Evolutionary conservation across 305 asterid species (phyloP), one percentile per base, ranked within the genome.

Genomic region (Striga hermonthica): DNA sequence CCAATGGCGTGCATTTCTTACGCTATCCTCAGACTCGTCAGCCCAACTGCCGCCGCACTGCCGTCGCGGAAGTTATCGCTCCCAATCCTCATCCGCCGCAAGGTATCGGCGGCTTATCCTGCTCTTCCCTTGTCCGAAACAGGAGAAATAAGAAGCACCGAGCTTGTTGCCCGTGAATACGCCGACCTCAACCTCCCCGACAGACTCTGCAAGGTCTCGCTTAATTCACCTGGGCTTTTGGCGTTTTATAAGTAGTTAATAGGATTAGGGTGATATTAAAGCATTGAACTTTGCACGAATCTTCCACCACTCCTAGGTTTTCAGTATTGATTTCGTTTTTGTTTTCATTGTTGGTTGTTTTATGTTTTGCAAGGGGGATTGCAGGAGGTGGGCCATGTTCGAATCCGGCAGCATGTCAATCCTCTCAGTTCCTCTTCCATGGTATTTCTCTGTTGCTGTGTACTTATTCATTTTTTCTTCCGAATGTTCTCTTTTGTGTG

Each of bases 331-430:
- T 12, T 28, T n/a, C 50, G 4, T 13, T 45, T 45, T 9, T 2
- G 4, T 49, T 49, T 4, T 13, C 31, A 22, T 52, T 22, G n/a
- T 53, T 22, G 9, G 15, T 22, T 16, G 37, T 53, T 22, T 16
- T 7, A 14, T 3, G 13, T 16, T 53, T 65, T 39, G 57, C 11
- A 48, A 2, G 43, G 15, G 41, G 44, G 64, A 64, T 81, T 72
- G 67, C 78, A 91, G 98, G 96, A 89, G 74, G 78, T 91, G 61
- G 95, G 98, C 15, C 95, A 85, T 79, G 79, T 89, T 53, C 81
- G 96, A 68, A 80, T 91, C 69, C 86, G 98, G 64, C 96, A 86
- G 83, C 98, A 91, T 78, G 96, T 89, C 39, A 91, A 91, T 75
- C 98, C 98, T 68, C 86, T 91, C 62, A 84, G 92, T 28, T 76